Evolutionary conservation across 2,329 filamentous ascomycete species (phyloP).

Genomic region (Fusarium sarcochroum): DNA sequence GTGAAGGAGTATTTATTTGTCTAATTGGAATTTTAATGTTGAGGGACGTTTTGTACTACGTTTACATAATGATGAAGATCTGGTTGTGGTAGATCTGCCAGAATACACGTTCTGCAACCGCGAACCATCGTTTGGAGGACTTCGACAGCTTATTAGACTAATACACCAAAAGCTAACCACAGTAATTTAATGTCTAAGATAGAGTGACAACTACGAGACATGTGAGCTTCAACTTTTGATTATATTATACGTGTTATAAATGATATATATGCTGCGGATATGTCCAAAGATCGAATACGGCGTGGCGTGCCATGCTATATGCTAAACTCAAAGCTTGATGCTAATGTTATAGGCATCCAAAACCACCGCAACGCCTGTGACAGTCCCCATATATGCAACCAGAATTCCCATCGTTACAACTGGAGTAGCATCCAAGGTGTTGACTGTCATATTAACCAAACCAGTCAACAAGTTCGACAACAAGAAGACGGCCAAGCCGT

Average conservation of each 20-base stretch:
- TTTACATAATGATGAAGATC: too few species aligned
- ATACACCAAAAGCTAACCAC: too few species aligned
- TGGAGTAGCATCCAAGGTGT: conserved; percentile 80
- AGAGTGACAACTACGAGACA: too few species aligned
- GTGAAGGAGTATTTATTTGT: background rate
- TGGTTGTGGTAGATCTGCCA: too few species aligned
- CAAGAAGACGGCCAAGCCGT: conserved; percentile 88
- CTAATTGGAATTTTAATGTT: too few species aligned
- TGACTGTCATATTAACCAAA: conserved; percentile 86
- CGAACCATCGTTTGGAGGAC: too few species aligned
- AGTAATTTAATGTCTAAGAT: too few species aligned
- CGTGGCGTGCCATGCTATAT: conserved; percentile 6
- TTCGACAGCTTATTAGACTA: too few species aligned
- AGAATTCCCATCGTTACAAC: conserved; percentile 80
- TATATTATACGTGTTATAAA: background rate
- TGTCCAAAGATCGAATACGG: background rate
- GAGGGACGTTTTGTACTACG: too few species aligned
- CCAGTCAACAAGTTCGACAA: conserved; percentile 92
- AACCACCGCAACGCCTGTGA: conserved; percentile 77
- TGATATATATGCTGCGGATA: background rate
- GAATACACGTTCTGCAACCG: too few species aligned
- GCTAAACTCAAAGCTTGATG: conserved; percentile 72
- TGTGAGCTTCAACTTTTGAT: background rate
- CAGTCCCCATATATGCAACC: conserved; percentile 75
- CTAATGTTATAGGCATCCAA: conserved; percentile 77